Evolutionary conservation across 1,139 yeast genomes (phyloP), one percentile per base, ranked within the genome.

Genomic region (Kazachstania sp.): DNA sequence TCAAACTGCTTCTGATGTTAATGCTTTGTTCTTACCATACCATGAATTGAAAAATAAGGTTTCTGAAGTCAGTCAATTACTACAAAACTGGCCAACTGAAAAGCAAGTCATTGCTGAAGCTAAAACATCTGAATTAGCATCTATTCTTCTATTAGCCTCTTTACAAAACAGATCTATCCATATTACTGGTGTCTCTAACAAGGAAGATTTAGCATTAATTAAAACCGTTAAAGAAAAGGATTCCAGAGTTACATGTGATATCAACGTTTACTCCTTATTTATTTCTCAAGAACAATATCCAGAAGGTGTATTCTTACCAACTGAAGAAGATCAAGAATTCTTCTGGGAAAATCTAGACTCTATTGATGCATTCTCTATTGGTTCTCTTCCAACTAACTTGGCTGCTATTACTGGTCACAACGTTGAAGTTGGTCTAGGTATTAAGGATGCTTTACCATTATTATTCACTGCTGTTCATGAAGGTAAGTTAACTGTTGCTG

Each of bases 61-160:
- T 46, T 77, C 90, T 23, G 74, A 84, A 32, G 82, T 87, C 43
- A 80, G 95, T 37, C 76, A 84, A 38, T 94, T 87, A 59, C 82
- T 88, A 58, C 78, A 82, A 54, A 71, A 79, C 41, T 90, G 97
- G 97, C 96, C 96, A 47, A 73, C 75, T 47, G 69, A 70, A 62
- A 88, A 87, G 72, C 94, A 95, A 53, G 85, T 92, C 54, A 77
- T 90, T 56, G 87, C 96, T 43, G 97, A 92, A 69, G 97, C 97
- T 43, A 82, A 80, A 66, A 81, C 94, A 29, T 86, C 97, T 41
- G 94, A 87, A 62, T 75, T 92, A 61, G 97, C 98, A 19, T 85
- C 96, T 5, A 84, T 90, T 46, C 72, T 92, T 64, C 76, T 92
- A 63, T 74, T 92, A 69, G 96, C 97, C 46, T 85, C 96, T 38